Conservation (phyloP, 257 asterid species). For the Datura wrightii region DNA sequence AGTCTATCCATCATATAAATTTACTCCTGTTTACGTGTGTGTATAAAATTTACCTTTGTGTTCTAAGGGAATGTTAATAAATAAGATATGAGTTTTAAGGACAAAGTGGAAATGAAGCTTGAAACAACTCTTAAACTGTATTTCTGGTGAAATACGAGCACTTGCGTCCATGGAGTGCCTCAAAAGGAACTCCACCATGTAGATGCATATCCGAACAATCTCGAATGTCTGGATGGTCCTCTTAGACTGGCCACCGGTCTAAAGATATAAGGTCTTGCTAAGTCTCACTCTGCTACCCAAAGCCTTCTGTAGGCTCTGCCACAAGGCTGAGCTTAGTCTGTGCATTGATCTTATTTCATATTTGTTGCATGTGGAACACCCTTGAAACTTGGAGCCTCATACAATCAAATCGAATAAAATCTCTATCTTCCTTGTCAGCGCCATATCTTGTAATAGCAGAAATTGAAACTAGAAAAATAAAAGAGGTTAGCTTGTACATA, state of each 20-base stretch:
- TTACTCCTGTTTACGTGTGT: neutral
- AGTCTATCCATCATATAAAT: neutral
- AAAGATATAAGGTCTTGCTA: neutral
- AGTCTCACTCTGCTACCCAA: neutral
- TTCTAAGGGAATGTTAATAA: neutral
- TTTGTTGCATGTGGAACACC: slow-evolving; percentile 20
- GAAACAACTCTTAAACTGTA: neutral
- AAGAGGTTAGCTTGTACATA: neutral
- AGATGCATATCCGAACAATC: too few relatives aligned
- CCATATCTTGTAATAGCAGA: neutral
- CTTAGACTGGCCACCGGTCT: accelerated
- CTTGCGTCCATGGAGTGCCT: too few relatives aligned
- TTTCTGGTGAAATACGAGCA: neutral
- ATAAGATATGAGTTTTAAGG: neutral
- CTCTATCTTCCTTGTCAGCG: neutral
- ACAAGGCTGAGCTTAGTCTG: neutral
- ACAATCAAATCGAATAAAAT: neutral
- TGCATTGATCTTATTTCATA: neutral
- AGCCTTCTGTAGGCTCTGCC: neutral
- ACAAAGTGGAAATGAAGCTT: neutral
- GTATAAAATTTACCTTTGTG: neutral
- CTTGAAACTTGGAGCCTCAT: neutral
- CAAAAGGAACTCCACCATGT: too few relatives aligned
- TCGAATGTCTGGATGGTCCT: neutral
- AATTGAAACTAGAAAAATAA: neutral